Conservation (phyloP, 352 stramenopile genomes). For the Globisporangium iwayamae region DNA sequence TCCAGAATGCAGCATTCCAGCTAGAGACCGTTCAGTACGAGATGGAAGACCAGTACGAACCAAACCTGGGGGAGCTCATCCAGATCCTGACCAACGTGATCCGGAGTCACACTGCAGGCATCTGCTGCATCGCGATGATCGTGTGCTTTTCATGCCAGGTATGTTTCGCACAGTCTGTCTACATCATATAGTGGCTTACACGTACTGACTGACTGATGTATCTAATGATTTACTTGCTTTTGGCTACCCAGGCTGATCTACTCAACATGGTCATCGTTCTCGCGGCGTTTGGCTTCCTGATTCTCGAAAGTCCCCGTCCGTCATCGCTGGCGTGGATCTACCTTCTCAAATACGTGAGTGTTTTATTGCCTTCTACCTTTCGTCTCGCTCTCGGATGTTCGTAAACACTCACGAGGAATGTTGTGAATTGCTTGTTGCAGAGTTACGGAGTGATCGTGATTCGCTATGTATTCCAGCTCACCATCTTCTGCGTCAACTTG, state of each 20-base stretch:
- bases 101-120: slow-evolving; percentile 57
- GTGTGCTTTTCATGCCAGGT: slow-evolving; percentile 77
- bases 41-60: slow-evolving; percentile 73
- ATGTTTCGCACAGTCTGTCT: not conserved
- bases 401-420: not conserved
- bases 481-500: slow-evolving; percentile 78
- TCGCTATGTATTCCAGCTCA: slow-evolving; percentile 80
- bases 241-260: slow-evolving; percentile 51
- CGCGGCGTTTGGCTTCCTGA: slow-evolving; percentile 61
- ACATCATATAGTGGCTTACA: not conserved
- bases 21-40: slow-evolving; percentile 69
- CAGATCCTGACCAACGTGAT: slow-evolving; percentile 58
- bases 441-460: slow-evolving; percentile 49
- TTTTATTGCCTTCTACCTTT: not conserved
- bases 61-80: slow-evolving; percentile 49
- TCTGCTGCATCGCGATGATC: slow-evolving; percentile 64
- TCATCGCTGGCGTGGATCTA: slow-evolving; percentile 58
- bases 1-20: slow-evolving; percentile 75
- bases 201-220: slow-evolving; percentile 1
- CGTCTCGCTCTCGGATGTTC: not conserved
- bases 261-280: slow-evolving; percentile 81
- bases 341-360: slow-evolving; percentile 80
- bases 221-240: slow-evolving; percentile 1
- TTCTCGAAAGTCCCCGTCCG: slow-evolving; percentile 73
- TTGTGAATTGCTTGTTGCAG: slow-evolving; percentile 22